Evolutionary conservation across 169 alveolate species (phyloP), one percentile per base, ranked within the genome.

Genomic region (Babesia microti): DNA sequence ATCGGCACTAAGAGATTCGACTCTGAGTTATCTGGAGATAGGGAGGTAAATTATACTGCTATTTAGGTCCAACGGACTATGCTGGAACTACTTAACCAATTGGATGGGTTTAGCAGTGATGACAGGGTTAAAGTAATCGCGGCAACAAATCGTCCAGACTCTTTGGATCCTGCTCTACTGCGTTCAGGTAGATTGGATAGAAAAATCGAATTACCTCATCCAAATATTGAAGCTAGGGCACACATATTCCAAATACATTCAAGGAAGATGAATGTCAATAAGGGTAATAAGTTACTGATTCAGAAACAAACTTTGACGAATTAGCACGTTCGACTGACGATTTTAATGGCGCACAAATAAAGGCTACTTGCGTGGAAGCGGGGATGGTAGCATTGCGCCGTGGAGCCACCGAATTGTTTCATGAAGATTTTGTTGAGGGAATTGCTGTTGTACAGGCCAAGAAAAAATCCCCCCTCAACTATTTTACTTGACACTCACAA

Each of bases 131-230:
- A 88, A 68, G 93, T 72, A 24, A 91, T 97, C 48, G 98, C 98
- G 11, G 99, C 99, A 26, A 97, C 99, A 17, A 97, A 97, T 70
- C 80, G 99, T 60, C 98, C 98, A 6, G 98, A 93, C 59, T 89
- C 94, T 17, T 83, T 96, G 23, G 99, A 96, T 69, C 98, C 98
- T 6, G 99, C 99, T 6, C 81, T 94, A 9, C 81, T 94, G 41
- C 83, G 99, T 41, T 89, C 98, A 0, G 99, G 99, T n/a, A 82
- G 99, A 52, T 84, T 96, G 11, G 99, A 96, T 59, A 81, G 99
- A 55, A 96, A 96, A 72, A 94, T 96, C 22, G 99, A 96, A 68
- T 83, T 95, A 68, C 99, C 99, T 46, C 95, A 90, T 43, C 99
- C 99, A n/a, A 95, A 92, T 72, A 18, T 33, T 4, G 92, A 83